A percentile compares a stretch with the other conserved stretches of the same genome.
These are phyloP conservation scores for Onygena corvina DNA, from an alignment of 2,329 filamentous ascomycete genomes.

Conservation along the genomic window DNA sequence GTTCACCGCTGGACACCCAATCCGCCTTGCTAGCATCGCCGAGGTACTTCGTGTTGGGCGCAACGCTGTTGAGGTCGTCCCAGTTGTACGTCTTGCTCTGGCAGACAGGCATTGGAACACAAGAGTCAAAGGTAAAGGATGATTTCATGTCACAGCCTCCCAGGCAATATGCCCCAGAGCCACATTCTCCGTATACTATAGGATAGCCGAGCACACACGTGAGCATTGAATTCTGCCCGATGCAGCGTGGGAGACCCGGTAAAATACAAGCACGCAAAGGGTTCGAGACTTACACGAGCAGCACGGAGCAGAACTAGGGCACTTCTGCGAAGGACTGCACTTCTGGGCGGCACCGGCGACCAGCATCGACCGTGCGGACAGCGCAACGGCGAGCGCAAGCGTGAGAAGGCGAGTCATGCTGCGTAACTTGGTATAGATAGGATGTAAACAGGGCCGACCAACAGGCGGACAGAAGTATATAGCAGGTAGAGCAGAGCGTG, in stretches of 20 bases:
- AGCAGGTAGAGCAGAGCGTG: constrained; percentile 3
- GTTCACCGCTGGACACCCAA: constrained; percentile 78
- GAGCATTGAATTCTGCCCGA: constrained; percentile 7
- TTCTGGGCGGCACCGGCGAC: constrained; percentile 21
- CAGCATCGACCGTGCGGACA: constrained; percentile 25
- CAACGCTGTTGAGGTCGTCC: constrained; percentile 56
- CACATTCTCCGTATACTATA: constrained; percentile 81
- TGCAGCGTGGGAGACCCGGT: too few species aligned
- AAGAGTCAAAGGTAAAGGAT: constrained; percentile 73
- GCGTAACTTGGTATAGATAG: background rate
- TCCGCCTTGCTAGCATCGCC: constrained; percentile 68
- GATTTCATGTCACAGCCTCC: constrained; percentile 85
- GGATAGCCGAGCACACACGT: constrained; percentile 9
- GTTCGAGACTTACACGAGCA: constrained; percentile 56
- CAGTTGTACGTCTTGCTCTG: constrained; percentile 62
- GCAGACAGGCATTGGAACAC: constrained; percentile 74
- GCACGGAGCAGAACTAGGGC: constrained; percentile 61
- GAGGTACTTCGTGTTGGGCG: constrained; percentile 67
- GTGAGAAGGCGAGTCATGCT: constrained; percentile 29
- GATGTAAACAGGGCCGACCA: constrained; percentile 8
- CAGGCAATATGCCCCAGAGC: constrained; percentile 86
- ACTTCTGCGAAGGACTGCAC: constrained; percentile 44
- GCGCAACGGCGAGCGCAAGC: constrained; percentile 23
- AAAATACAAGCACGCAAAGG: background rate
- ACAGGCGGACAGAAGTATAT: too few species aligned